A percentile compares a stretch with the other conserved stretches of the same genome.
These are phyloP conservation scores for Malus sieversii DNA, from an alignment of 306 rosid species.

Conservation along the genomic window DNA sequence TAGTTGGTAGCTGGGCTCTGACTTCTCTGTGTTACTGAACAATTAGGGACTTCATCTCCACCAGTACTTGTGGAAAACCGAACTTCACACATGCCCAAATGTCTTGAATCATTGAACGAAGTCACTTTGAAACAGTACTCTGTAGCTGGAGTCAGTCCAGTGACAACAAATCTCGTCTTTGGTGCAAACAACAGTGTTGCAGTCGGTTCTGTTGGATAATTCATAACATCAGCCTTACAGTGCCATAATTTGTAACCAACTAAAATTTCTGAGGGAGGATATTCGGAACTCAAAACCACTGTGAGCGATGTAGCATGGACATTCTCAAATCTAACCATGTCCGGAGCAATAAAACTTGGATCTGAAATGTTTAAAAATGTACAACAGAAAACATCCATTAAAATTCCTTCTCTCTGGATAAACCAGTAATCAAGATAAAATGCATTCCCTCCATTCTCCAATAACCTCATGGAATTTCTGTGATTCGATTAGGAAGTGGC, in stretches of 20 bases:
- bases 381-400: neutral
- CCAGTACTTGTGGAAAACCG: constrained; percentile 48
- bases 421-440: neutral
- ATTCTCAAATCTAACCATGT: constrained; percentile 66
- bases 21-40: constrained; percentile 63
- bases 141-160: constrained; percentile 58
- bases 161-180: constrained; percentile 43
- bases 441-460: neutral
- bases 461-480: neutral
- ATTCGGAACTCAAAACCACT: constrained; percentile 49
- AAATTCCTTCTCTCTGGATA: neutral
- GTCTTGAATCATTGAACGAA: constrained; percentile 29
- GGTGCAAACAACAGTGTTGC: constrained; percentile 36
- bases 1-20: constrained; percentile 82
- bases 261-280: constrained; percentile 30
- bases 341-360: constrained; percentile 34
- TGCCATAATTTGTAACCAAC: constrained; percentile 64
- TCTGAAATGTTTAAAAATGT: constrained; percentile 35
- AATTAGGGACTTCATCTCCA: constrained; percentile 49
- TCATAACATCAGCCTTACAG: constrained; percentile 42
- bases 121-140: constrained; percentile 66
- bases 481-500: neutral
- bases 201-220: constrained; percentile 58
- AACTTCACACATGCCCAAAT: constrained; percentile 44
- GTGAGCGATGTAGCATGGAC: constrained; percentile 54